phyloP scores from a whole-genome alignment of 164 flowering plant species.

The Kingdonia uniflora region DNA sequence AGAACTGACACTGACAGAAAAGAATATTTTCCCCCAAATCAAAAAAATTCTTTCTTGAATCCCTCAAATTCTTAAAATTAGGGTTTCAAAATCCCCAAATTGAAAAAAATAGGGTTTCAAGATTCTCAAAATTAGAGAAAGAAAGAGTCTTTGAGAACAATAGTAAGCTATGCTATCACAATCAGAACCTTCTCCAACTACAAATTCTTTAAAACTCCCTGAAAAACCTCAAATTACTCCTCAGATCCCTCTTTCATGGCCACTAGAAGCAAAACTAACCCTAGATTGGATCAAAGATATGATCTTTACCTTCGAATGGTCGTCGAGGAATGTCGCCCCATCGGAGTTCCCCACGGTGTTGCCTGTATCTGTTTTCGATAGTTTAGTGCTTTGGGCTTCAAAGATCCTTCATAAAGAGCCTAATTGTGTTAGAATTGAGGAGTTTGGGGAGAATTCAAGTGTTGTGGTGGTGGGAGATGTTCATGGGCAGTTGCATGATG shows the following conservation, averaged over 20 bases:
- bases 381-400: slow-evolving; percentile 55
- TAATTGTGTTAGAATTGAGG: slow-evolving; percentile 58
- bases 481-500: slow-evolving; percentile 89
- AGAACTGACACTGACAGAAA: too few species aligned
- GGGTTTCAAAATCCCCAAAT: too few species aligned
- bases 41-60: too few species aligned
- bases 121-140: too few species aligned
- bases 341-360: slow-evolving; percentile 53
- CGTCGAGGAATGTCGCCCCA: slow-evolving; percentile 52
- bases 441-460: slow-evolving; percentile 15
- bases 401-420: slow-evolving; percentile 86
- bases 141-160: too few species aligned
- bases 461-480: slow-evolving; percentile 91
- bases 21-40: too few species aligned
- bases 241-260: slow-evolving; percentile 59
- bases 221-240: slow-evolving; percentile 7
- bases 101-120: too few species aligned
- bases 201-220: too few species aligned
- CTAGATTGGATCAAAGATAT: slow-evolving; percentile 52
- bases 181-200: too few species aligned
- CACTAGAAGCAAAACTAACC: slow-evolving; percentile 34
- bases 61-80: too few species aligned
- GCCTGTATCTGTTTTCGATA: slow-evolving; percentile 61
- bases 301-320: slow-evolving; percentile 59
- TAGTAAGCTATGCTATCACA: too few species aligned